These are phyloP conservation scores for Exophiala xenobiotica DNA, from an alignment of 2,329 filamentous ascomycete genomes.

Conservation along the genomic window DNA sequence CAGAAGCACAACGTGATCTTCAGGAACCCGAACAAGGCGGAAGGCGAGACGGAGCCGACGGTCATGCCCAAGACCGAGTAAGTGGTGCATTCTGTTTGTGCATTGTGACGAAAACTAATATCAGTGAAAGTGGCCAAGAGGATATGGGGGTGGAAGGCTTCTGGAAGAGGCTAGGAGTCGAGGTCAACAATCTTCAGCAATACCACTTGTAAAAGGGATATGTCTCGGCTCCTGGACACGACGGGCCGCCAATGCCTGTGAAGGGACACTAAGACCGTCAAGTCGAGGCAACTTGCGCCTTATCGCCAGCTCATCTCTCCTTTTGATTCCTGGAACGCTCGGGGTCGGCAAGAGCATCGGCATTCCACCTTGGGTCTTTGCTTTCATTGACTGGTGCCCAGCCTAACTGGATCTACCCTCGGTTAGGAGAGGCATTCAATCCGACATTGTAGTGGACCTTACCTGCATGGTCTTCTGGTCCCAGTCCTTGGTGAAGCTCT, in stretches of 20 bases:
- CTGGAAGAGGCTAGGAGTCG: slow-evolving; percentile 37
- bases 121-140: slow-evolving; percentile 34
- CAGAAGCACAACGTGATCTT: slow-evolving; percentile 41
- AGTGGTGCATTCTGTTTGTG: slow-evolving; percentile 16
- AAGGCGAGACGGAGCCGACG: slow-evolving; percentile 36
- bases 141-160: slow-evolving; percentile 41
- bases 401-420: slow-evolving; percentile 27
- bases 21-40: slow-evolving; percentile 36
- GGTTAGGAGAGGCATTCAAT: neutral
- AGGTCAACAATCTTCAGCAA: slow-evolving; percentile 33
- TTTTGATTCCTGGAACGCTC: slow-evolving; percentile 21
- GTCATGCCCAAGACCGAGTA: slow-evolving; percentile 37
- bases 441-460: neutral
- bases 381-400: slow-evolving; percentile 29
- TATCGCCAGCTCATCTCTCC: slow-evolving; percentile 6
- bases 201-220: slow-evolving; percentile 41
- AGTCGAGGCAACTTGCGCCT: too few species aligned
- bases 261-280: too few species aligned
- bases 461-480: slow-evolving; percentile 35
- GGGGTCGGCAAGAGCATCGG: slow-evolving; percentile 24
- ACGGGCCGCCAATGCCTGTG: too few species aligned
- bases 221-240: too few species aligned
- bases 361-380: slow-evolving; percentile 29
- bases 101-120: slow-evolving; percentile 21
- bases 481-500: slow-evolving; percentile 41